Evolutionary conservation across 1,139 yeast genomes (phyloP), one percentile per base, ranked within the genome.

Genomic region (Geotrichum reessii): DNA sequence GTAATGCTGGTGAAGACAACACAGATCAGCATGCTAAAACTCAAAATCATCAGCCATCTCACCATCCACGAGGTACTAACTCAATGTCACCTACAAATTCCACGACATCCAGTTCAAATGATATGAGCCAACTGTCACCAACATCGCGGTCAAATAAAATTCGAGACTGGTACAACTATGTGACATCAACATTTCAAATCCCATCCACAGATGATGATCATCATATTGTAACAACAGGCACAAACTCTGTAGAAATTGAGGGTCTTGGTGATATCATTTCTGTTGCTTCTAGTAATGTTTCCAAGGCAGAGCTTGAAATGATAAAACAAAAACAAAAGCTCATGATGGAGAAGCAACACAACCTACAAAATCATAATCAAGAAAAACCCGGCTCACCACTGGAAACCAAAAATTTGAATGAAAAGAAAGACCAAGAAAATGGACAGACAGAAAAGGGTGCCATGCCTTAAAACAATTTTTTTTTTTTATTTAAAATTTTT

Each of bases 111-210:
- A 46, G 28, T 7, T 24, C 48, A n/a, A 46, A 46, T 22, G 48
- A 24, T 22, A 12, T 40, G 1, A 33, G 21, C 25, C 49, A 44
- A n/a, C 47, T 37, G 7, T 37, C 44, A 14, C 44, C 44, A n/a
- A 37, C 17, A 3, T 5, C 44, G 8, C 44, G 44, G 1, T 37
- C 25, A n/a, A 19, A 33, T 9, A 52, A 52, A 21, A 52, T 52
- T n/a, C 25, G 46, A 4, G 55, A 52, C 24, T 52, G 55, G 55
- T 52, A 52, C 21, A 52, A 52, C 25, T 52, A 42, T 21, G 55
- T 52, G 17, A 52, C 55, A 11, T n/a, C 46, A 25, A 24, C 28
- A 24, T 46, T 46, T 6, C 48, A 46, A 22, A 8, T 22, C 21
- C 48, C 48, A 8, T 17, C 44, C 9, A n/a, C 44, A 1, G 44